Base-by-base conservation (phyloP, 495 filamentous ascomycete genomes). In the Amphirosellinia nigrospora region DNA sequence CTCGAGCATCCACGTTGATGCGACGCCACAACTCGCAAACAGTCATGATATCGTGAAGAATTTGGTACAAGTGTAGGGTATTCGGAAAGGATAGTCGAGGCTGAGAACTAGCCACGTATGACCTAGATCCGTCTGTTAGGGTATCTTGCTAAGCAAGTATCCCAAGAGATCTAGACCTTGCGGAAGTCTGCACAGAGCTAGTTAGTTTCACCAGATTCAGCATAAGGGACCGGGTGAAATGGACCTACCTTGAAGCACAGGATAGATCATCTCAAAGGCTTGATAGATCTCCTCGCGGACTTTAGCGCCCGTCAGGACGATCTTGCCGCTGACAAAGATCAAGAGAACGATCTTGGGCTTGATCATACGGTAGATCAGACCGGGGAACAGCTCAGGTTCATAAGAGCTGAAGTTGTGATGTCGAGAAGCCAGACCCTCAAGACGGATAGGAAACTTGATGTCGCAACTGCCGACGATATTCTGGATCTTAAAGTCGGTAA, bases 351-450 rank as follows among this genome's bases (percentile, higher is more conserved):
- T 98, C 90, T 98, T 98, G 30, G 96, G 96, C 87, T 98, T 97
- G 88, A 98, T 98, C 96, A 99, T 99, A 81, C 96, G 93, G 81
- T 99, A 99, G 86, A 99, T 99, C 64, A 99, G 89, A 88, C 96
- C 96, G 71, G 96, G 96, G 89, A 99, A 99, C 81, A 99, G 81
- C 82, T 99, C 96, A 72, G 96, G 96, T 82, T 99, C 96, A 81
- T 99, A 99, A 52, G 94, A 97, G 85, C 93, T 96, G 91, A 98
- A 99, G 83, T 97, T 95, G 86, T 98, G 96, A 89, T 99, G 96
- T 79, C 94, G 92, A 70, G 89, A 93, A 8, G 96, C 96, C 73
- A 99, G 85, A 80, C 96, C 96, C 80, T 99, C 96, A 64, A 99
- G 86, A 75, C 96, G 94, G 74, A 99, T 98, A 52, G 96, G 96